Evolutionary conservation across 2,329 filamentous ascomycete genomes (phyloP).

Genomic region (Trichoderma breve): DNA sequence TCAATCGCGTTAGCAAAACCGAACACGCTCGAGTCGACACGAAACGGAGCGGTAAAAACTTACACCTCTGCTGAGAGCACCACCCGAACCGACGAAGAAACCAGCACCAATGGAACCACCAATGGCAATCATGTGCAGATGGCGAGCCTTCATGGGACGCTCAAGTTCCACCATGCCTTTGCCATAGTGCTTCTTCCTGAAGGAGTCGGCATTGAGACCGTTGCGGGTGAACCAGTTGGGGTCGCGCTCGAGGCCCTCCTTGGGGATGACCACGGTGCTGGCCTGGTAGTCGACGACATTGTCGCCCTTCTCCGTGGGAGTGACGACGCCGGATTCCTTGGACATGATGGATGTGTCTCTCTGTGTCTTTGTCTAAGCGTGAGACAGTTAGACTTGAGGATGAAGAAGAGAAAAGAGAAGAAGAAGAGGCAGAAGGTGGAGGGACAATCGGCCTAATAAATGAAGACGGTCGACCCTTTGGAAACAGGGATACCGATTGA

Average conservation of each 20-base stretch:
- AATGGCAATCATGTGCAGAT: constrained; percentile 60
- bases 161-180: constrained; percentile 38
- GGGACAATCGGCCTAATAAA: constrained; percentile 5
- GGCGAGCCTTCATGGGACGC: constrained; percentile 50
- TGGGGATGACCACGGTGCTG: constrained; percentile 20
- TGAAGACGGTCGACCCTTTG: constrained; percentile 17
- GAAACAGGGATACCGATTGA: constrained; percentile 13
- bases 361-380: constrained; percentile 19
- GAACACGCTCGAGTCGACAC: not conserved
- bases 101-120: constrained; percentile 39
- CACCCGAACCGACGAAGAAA: constrained; percentile 52
- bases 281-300: constrained; percentile 15
- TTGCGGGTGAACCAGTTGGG: constrained; percentile 38
- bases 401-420: not conserved
- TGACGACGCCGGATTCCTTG: constrained; percentile 12
- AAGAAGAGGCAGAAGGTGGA: not conserved
- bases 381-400: constrained; percentile 22
- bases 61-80: constrained; percentile 48
- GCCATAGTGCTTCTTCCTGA: constrained; percentile 38
- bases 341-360: constrained; percentile 16
- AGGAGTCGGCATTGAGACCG: constrained; percentile 39
- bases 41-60: constrained; percentile 23
- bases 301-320: constrained; percentile 25
- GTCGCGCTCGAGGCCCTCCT: constrained; percentile 26
- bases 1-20: not conserved